Evolutionary conservation across 345 rosid genomes (phyloP).

Genomic region (Dipteronia dyeriana): DNA sequence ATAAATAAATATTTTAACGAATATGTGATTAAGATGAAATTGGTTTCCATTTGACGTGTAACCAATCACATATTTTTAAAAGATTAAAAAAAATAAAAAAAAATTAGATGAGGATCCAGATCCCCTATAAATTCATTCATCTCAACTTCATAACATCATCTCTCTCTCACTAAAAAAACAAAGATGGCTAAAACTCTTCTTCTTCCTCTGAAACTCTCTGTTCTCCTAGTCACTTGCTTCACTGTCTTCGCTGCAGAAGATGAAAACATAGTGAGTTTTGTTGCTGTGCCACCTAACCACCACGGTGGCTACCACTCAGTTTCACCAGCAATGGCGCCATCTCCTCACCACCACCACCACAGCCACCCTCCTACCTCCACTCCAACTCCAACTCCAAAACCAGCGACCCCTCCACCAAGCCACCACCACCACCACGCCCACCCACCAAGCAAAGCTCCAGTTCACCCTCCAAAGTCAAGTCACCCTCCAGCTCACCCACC

Average conservation of each 20-base stretch:
- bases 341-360: conserved; percentile 39
- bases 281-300: conserved; percentile 31
- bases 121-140: conserved; percentile 36
- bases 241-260: conserved; percentile 33
- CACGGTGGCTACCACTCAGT: conserved; percentile 23
- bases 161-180: neutral
- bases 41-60: too few species aligned
- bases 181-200: conserved; percentile 42
- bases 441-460: conserved; percentile 8
- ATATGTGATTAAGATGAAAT: too few species aligned
- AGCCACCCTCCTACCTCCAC: conserved; percentile 21
- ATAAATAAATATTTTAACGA: too few species aligned
- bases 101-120: too few species aligned
- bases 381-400: conserved; percentile 6
- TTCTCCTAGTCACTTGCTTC: conserved; percentile 42
- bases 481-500: conserved; percentile 33
- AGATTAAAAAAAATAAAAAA: too few species aligned
- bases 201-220: conserved; percentile 26
- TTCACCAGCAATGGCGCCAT: conserved; percentile 33
- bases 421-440: neutral
- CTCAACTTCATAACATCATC: neutral
- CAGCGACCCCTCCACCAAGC: neutral
- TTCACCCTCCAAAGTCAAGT: conserved; percentile 11
- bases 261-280: conserved; percentile 1
- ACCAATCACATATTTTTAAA: too few species aligned